Percentiles rank a stretch among this genome's conserved stretches.
Conservation (phyloP, 2,329 filamentous ascomycete genomes). For the Triangularia setosa region DNA sequence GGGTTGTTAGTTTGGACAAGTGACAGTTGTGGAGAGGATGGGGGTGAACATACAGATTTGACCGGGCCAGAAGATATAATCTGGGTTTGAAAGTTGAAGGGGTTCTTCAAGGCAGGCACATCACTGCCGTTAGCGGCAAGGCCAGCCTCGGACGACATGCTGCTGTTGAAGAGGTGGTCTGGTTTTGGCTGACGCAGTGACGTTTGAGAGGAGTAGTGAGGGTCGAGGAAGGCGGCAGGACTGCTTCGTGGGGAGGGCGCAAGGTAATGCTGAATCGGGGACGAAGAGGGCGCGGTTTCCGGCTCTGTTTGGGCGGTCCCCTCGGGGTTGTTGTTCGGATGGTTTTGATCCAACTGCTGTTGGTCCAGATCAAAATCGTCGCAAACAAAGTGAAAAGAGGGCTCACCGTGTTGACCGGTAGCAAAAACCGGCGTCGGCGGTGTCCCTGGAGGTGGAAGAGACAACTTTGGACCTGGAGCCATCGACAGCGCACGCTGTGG, state of each 20-base stretch:
- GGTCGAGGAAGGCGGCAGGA: constrained; percentile 22
- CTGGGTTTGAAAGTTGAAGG: constrained; percentile 93
- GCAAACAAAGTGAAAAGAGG: constrained; percentile 21
- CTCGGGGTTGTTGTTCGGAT: constrained; percentile 14
- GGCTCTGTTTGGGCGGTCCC: constrained; percentile 24
- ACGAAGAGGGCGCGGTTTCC: constrained; percentile 14
- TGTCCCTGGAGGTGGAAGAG: constrained; percentile 58
- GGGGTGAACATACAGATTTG: constrained; percentile 60
- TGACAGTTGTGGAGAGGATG: background rate
- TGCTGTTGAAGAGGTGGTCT: constrained; percentile 32
- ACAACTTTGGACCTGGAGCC: constrained; percentile 50
- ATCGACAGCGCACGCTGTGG: constrained; percentile 35
- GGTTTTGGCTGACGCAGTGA: constrained; percentile 29
- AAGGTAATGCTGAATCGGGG: constrained; percentile 3
- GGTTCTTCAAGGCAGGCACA: constrained; percentile 48
- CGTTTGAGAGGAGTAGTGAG: background rate
- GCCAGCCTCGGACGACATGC: constrained; percentile 34
- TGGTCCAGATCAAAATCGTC: constrained; percentile 39
- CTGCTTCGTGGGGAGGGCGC: constrained; percentile 22
- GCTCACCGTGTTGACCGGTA: constrained; percentile 36
- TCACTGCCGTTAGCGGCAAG: constrained; percentile 10
- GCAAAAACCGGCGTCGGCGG: constrained; percentile 57
- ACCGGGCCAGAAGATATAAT: constrained; percentile 70
- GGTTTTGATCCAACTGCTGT: background rate
- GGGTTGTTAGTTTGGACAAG: background rate